phyloP scores from a whole-genome alignment of 768 basidiomycete species.

The Auriscalpium vulgare region DNA sequence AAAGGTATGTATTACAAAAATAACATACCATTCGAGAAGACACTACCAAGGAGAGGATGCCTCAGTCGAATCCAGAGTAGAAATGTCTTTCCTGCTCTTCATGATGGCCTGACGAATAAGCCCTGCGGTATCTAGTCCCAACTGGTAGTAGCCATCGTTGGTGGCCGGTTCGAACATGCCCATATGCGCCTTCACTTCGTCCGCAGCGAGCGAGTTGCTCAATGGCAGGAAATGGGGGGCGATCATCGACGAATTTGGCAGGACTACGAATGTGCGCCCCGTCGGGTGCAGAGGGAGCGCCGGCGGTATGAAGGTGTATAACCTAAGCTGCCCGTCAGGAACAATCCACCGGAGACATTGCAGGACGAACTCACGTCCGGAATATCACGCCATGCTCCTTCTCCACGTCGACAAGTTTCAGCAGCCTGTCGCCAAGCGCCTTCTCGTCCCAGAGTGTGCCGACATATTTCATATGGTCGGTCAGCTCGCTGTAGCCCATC shows the following conservation, averaged over 20 bases:
- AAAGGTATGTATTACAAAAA: no score
- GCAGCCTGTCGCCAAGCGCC: slow-evolving; percentile 51
- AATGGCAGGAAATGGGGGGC: slow-evolving; percentile 53
- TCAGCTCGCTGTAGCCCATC: slow-evolving; percentile 64
- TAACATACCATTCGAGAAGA: no score
- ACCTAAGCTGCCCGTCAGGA: slow-evolving; percentile 35
- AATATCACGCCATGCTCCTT: slow-evolving; percentile 59
- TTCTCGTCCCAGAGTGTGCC: slow-evolving; percentile 78
- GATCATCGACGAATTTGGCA: slow-evolving; percentile 46
- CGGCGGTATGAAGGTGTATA: slow-evolving; percentile 73
- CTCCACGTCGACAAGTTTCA: slow-evolving; percentile 53
- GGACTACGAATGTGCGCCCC: slow-evolving; percentile 69
- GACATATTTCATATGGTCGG: slow-evolving; percentile 87
- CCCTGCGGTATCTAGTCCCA: slow-evolving; percentile 63
- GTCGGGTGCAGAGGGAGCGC: slow-evolving; percentile 46
- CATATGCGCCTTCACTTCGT: slow-evolving; percentile 81
- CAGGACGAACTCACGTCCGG: slow-evolving; percentile 48
- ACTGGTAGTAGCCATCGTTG: slow-evolving; percentile 87
- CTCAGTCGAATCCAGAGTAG: no score
- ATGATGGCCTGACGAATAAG: slow-evolving; percentile 52
- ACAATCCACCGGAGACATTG: not conserved
- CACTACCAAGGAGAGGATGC: no score
- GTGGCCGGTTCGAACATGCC: slow-evolving; percentile 77
- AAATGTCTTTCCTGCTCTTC: slow-evolving; percentile 13
- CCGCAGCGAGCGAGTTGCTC: slow-evolving; percentile 56